phyloP scores from a whole-genome alignment of 2,329 filamentous ascomycete genomes.

The Nemania sp. region DNA sequence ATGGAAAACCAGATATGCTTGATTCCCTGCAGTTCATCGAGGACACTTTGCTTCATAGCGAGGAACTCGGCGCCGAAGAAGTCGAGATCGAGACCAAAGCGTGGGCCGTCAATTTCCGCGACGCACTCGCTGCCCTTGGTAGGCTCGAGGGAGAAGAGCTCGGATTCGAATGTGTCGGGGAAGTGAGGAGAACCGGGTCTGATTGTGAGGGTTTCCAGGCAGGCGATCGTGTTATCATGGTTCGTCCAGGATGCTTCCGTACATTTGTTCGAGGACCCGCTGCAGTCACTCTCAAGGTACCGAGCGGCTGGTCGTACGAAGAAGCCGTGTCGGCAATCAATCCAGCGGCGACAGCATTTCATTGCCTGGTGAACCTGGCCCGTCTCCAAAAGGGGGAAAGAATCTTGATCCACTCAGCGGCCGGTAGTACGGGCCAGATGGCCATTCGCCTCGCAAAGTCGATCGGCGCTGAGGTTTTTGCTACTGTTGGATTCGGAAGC shows the following conservation, averaged over 20 bases:
- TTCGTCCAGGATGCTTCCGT: not conserved
- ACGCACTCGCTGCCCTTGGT: conserved; percentile 16
- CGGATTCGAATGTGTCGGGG: conserved; percentile 21
- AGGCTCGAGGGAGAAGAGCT: not conserved
- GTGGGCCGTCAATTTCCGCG: conserved; percentile 21
- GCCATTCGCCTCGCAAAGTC: conserved; percentile 46
- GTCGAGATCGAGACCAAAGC: conserved; percentile 27
- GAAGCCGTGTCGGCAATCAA: not conserved
- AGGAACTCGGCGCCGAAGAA: conserved; percentile 12
- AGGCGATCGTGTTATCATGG: not conserved
- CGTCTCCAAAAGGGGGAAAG: not conserved
- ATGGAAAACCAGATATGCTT: not conserved
- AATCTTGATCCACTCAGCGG: conserved; percentile 50
- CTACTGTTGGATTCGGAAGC: conserved; percentile 39
- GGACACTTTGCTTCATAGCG: not conserved
- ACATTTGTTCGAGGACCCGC: not conserved
- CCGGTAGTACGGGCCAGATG: conserved; percentile 49
- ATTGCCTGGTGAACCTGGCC: not conserved
- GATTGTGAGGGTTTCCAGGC: not conserved
- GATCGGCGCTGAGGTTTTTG: conserved; percentile 34
- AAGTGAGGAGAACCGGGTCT: not conserved
- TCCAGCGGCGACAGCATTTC: not conserved
- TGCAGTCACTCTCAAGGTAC: not conserved
- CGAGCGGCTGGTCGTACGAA: not conserved
- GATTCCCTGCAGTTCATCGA: conserved; percentile 1